These are phyloP conservation scores for Juglanconis sp. DNA, from an alignment of 2,329 filamentous ascomycete species.

Conservation along the genomic window DNA sequence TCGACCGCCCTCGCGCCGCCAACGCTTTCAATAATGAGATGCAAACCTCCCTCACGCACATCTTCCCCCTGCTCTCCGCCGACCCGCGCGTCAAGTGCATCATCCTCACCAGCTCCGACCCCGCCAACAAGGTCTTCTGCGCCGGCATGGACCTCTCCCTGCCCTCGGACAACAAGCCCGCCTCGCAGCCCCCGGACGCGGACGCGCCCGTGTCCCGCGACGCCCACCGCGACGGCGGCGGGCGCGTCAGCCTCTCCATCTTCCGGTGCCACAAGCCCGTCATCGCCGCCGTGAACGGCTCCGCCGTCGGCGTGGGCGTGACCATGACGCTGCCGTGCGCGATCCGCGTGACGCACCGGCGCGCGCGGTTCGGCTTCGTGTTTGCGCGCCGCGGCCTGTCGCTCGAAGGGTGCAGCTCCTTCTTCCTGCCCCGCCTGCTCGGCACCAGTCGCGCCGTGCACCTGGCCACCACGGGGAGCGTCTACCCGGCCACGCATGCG, in stretches of 20 bases:
- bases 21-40: conserved; percentile 69
- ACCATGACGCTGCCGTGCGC: conserved; percentile 58
- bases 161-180: conserved; percentile 23
- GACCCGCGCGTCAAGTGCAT: conserved; percentile 54
- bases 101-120: conserved; percentile 52
- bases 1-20: conserved; percentile 59
- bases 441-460: conserved; percentile 62
- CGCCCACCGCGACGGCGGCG: conserved; percentile 48
- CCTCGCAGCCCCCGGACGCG: conserved; percentile 25
- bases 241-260: conserved; percentile 52
- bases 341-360: conserved; percentile 49
- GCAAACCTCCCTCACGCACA: conserved; percentile 56
- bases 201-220: conserved; percentile 21
- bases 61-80: conserved; percentile 47
- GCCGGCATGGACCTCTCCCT: conserved; percentile 53
- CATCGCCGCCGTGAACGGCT: conserved; percentile 57
- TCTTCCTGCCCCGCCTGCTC: conserved; percentile 68
- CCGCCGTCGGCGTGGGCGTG: conserved; percentile 58
- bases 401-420: conserved; percentile 70
- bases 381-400: conserved; percentile 68
- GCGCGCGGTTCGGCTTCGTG: conserved; percentile 70
- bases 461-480: conserved; percentile 63
- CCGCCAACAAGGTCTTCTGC: conserved; percentile 50
- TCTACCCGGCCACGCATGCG: conserved; percentile 49
- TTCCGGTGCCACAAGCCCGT: conserved; percentile 57